Evolutionary conservation across 108 stramenopile genomes (phyloP).

Genomic region (Aurantiochytrium sp.): DNA sequence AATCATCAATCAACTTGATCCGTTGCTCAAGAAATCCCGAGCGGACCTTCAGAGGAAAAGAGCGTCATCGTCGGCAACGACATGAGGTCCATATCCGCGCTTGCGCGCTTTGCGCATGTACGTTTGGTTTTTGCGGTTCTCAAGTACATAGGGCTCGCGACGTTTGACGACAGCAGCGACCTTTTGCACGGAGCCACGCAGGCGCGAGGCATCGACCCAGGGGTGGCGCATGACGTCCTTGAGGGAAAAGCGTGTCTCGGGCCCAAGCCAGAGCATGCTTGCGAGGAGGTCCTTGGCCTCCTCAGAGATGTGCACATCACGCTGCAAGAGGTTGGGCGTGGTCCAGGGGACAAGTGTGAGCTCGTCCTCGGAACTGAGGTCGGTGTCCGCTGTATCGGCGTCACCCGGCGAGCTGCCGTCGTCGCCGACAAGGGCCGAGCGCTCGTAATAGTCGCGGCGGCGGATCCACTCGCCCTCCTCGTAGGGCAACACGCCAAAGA

Average conservation of each 20-base stretch:
- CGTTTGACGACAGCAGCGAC: not conserved
- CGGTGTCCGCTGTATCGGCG: not conserved
- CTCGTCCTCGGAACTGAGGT: not conserved
- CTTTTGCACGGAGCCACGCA: not conserved
- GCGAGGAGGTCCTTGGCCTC: not conserved
- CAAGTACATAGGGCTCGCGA: not conserved
- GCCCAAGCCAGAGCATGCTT: not conserved
- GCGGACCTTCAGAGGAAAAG: not conserved
- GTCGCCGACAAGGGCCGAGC: not conserved
- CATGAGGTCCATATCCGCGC: not conserved
- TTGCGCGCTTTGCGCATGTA: not conserved
- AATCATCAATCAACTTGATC: not conserved
- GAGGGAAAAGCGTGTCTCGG: not conserved
- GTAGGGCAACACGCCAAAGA: conserved; percentile 8
- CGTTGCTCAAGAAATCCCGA: too few relatives aligned
- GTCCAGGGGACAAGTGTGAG: not conserved
- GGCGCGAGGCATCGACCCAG: not conserved
- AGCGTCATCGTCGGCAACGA: not conserved
- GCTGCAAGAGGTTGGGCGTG: conserved; percentile 1
- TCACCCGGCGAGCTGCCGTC: not conserved
- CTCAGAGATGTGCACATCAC: not conserved
- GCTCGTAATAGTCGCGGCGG: not conserved
- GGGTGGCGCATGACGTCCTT: conserved; percentile 9
- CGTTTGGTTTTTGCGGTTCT: not conserved
- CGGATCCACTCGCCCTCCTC: not conserved